Evolutionary conservation across 306 rosid species (phyloP).

Genomic region (Prunus mira): DNA sequence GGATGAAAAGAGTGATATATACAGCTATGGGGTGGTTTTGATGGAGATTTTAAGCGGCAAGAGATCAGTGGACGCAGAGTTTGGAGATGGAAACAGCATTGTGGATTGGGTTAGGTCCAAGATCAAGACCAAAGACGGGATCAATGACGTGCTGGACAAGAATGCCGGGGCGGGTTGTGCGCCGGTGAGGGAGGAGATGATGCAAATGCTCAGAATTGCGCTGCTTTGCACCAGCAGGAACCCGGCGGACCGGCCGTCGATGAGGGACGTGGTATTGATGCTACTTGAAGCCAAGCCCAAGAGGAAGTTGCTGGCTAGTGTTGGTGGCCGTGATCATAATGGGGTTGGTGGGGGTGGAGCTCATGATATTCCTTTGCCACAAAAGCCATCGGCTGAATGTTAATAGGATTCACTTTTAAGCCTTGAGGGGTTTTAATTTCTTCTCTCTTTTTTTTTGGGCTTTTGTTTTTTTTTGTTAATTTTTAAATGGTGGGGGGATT

Average conservation of each 20-base stretch:
- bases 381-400: constrained; percentile 46
- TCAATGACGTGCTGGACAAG: constrained; percentile 55
- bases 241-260: constrained; percentile 79
- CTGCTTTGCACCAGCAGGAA: constrained; percentile 82
- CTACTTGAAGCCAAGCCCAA: constrained; percentile 78
- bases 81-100: constrained; percentile 85
- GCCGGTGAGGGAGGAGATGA: constrained; percentile 73
- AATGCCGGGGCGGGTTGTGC: constrained; percentile 64
- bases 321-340: constrained; percentile 17
- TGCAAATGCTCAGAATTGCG: constrained; percentile 77
- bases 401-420: constrained; percentile 36
- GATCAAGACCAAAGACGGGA: constrained; percentile 52
- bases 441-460: background rate
- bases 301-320: constrained; percentile 45
- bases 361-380: constrained; percentile 45
- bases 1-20: constrained; percentile 92
- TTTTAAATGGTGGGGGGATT: constrained; percentile 69
- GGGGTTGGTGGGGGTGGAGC: constrained; percentile 18
- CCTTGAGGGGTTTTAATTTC: background rate
- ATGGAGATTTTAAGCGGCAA: constrained; percentile 76
- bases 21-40: constrained; percentile 78
- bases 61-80: constrained; percentile 59
- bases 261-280: constrained; percentile 92
- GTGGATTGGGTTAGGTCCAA: constrained; percentile 83
- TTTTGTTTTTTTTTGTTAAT: background rate